Evolutionary conservation across 2,329 filamentous ascomycete genomes (phyloP), one percentile per base, ranked within the genome.

Genomic region (Nannizzia gypsea): DNA sequence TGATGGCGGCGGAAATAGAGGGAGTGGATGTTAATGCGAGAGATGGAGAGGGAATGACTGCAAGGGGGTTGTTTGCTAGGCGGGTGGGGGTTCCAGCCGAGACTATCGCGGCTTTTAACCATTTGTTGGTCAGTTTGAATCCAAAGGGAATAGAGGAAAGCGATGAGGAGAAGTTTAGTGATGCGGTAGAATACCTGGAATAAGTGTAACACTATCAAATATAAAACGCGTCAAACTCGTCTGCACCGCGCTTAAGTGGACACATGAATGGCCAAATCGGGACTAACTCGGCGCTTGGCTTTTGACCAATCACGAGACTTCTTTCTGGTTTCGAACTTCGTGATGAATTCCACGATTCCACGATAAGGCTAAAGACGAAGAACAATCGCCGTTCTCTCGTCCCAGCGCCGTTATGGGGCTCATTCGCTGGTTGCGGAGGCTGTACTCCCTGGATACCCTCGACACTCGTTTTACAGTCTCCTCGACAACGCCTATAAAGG

Each of bases 401-500:
- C 8, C n/a, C n/a, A 17, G 20, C 22, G 54, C 31, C 15, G 38
- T 11, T 24, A 78, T 78, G 76, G 76, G 74, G 67, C 67, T 74
- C 59, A 68, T 81, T 59, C 69, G 72, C 62, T 78, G 75, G 69
- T 65, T 83, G 59, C 75, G 76, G 66, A 77, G 77, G 64, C 73
- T 86, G 20, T 86, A 85, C 71, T 83, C 82, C 60, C 78, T 85
- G 60, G 82, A 86, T 66, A 87, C 83, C 22, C 80, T 88, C 65
- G 86, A 89, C 72, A 86, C 83, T 59, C 82, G 86, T 63, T 85
- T 95, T 72, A 86, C 85, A 28, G 86, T 81, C 58, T 80, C 89
- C 9, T 83, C 90, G 34, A 82, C 80, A 26, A 83, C 83, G 22
- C 83, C 90, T 38, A 26, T 85, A 87, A 72, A 80, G 80, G 68